Evolutionary conservation across 257 asterid genomes (phyloP).

Genomic region (Penstemon eatonii): DNA sequence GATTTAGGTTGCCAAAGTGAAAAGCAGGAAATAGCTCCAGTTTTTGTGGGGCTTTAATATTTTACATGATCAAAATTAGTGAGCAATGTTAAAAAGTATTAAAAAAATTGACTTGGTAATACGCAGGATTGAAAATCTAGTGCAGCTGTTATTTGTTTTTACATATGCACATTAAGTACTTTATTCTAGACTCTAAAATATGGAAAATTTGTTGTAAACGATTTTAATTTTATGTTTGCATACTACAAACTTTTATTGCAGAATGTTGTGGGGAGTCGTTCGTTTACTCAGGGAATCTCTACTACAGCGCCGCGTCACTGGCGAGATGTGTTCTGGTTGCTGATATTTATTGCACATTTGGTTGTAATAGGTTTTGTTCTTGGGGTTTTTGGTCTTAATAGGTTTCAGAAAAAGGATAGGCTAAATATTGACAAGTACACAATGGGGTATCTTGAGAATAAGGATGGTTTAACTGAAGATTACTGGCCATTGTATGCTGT

Average conservation of each 20-base stretch:
- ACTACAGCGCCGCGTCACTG: constrained; percentile 67
- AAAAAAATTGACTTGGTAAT: no score
- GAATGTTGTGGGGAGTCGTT: constrained; percentile 53
- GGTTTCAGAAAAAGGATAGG: constrained; percentile 81
- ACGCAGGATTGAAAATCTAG: no score
- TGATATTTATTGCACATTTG: constrained; percentile 67
- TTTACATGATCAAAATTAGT: no score
- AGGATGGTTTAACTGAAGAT: constrained; percentile 87
- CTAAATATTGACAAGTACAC: constrained; percentile 84
- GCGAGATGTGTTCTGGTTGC: constrained; percentile 92
- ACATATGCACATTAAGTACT: neutral
- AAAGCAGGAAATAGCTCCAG: no score
- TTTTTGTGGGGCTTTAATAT: no score
- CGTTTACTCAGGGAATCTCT: constrained; percentile 47
- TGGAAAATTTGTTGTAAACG: neutral
- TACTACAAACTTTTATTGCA: constrained; percentile 40
- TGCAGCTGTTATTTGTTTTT: no score
- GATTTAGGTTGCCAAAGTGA: no score
- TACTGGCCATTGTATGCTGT: constrained; percentile 85
- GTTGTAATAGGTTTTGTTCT: constrained; percentile 72
- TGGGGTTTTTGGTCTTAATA: constrained; percentile 81
- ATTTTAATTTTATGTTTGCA: neutral
- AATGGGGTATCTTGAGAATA: constrained; percentile 72
- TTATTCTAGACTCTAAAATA: no score
- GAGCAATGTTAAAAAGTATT: no score